phyloP scores from a whole-genome alignment of 2,329 filamentous ascomycete genomes.

The Achaetomium macrosporum region DNA sequence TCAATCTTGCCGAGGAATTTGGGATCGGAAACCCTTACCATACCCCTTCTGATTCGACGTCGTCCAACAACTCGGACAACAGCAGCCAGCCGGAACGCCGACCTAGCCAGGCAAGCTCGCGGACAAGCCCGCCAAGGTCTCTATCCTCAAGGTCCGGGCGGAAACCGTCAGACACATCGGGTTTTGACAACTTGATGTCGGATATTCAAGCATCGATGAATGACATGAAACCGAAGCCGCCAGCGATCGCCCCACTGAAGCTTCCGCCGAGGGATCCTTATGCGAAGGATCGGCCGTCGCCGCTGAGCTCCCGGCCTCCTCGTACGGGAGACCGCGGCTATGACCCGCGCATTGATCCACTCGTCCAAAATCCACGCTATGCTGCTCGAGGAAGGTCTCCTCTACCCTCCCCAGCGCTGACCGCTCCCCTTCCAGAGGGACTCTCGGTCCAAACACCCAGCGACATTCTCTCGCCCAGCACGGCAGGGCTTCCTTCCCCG shows the following conservation, averaged over 20 bases:
- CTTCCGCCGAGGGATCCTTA: slow-evolving; percentile 18
- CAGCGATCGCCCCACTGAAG: slow-evolving; percentile 18
- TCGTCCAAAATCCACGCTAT: slow-evolving; percentile 24
- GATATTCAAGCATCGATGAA: slow-evolving; percentile 50
- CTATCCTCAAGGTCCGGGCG: slow-evolving; percentile 29
- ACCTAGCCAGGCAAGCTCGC: slow-evolving; percentile 55
- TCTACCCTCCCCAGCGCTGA: slow-evolving; percentile 20
- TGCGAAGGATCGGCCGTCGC: slow-evolving; percentile 26
- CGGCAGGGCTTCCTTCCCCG: slow-evolving; percentile 6
- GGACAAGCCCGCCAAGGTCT: slow-evolving; percentile 49
- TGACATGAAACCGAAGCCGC: slow-evolving; percentile 29
- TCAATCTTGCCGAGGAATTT: slow-evolving; percentile 56
- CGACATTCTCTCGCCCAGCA: slow-evolving; percentile 10
- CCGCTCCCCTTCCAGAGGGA: not conserved
- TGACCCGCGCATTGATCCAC: slow-evolving; percentile 35
- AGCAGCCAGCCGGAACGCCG: slow-evolving; percentile 36
- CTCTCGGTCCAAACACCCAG: not conserved
- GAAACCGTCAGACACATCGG: slow-evolving; percentile 39
- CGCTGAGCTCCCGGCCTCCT: slow-evolving; percentile 20
- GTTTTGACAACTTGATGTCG: slow-evolving; percentile 49
- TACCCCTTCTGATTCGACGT: slow-evolving; percentile 56
- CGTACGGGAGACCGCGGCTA: slow-evolving; percentile 24
- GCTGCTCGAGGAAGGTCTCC: slow-evolving; percentile 22
- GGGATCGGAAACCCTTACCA: slow-evolving; percentile 60
- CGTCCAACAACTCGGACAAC: slow-evolving; percentile 57